phyloP scores from a whole-genome alignment of 2,329 filamentous ascomycete genomes.

The Paracoccidioides lutzii region DNA sequence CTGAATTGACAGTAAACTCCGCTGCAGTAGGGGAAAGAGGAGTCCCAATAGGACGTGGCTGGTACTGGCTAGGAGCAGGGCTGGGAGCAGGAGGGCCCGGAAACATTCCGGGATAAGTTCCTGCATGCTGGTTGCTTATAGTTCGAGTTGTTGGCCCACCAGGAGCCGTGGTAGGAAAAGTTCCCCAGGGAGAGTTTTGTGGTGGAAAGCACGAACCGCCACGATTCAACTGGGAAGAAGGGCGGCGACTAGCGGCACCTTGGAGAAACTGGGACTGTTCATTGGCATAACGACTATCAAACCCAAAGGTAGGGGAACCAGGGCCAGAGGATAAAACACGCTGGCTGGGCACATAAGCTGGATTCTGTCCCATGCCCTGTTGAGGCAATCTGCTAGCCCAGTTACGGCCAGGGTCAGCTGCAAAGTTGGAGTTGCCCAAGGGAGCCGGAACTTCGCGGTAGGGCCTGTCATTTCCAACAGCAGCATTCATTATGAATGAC shows the following conservation, averaged over 20 bases:
- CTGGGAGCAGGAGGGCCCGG: constrained; percentile 7
- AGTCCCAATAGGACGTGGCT: constrained; percentile 48
- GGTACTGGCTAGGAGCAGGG: constrained; percentile 28
- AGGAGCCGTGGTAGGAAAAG: constrained; percentile 17
- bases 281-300: constrained; percentile 19
- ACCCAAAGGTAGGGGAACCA: constrained; percentile 18
- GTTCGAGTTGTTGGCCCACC: constrained; percentile 17
- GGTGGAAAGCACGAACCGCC: constrained; percentile 22
- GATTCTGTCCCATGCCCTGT: constrained; percentile 12
- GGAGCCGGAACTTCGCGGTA: constrained; percentile 16
- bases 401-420: constrained; percentile 20
- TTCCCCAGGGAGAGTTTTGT: constrained; percentile 23
- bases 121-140: constrained; percentile 19
- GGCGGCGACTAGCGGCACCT: constrained; percentile 18
- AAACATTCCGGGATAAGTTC: constrained; percentile 25
- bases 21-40: constrained; percentile 60
- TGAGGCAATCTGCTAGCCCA: constrained; percentile 19
- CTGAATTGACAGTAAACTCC: constrained; percentile 47
- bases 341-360: constrained; percentile 17
- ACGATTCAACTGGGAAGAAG: constrained; percentile 21
- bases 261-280: constrained; percentile 22
- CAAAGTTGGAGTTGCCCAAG: constrained; percentile 12
- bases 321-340: constrained; percentile 26
- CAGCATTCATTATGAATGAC: constrained; percentile 9
- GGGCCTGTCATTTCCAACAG: constrained; percentile 16